Base-by-base conservation (phyloP, 192 early-diverging fungal species). In the Entophlyctis luteolus region DNA sequence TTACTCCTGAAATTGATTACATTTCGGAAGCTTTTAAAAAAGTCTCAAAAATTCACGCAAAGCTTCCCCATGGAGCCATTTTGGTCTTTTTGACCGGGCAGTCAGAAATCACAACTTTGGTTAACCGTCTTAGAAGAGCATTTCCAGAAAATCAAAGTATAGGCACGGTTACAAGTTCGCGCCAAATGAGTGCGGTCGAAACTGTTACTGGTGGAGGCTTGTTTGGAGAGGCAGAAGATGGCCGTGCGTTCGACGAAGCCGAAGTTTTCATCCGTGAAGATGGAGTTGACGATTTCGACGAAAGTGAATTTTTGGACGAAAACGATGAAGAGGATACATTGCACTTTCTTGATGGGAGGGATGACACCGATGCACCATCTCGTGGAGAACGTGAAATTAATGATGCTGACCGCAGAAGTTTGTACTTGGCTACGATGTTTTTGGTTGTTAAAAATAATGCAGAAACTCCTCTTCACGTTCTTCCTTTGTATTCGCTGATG, bases 401-500 rank as follows among this genome's bases (percentile, higher is more conserved):
- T 6, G 85, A 16, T 66, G 72, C 55, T n/a, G 80, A 86, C 16
- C 83, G 89, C 14, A 84, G 82, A 36, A 82, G 86, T 20, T 85
- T 86, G 16, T 79, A 80, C 18, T 70, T 82, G 55, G 34, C 35
- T 39, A 42, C 45, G 1, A 6, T 56, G 12, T 16, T 33, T 56
- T 56, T 14, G 29, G 67, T 49, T 25, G 36, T 62, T 20, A 29
- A n/a, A 45, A 57, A 42, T 35, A 31, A 10, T 25, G 34, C 36
- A 45, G 59, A 23, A 4, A 34, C 48, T 45, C 93, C 90, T n/a
- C 78, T 99, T 22, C 84, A 98, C 48, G 91, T 99, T 16, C 81
- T 99, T 46, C 97, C 97, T 31, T 85, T 99, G n/a, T 98, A 99
- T 77, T 97, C 96, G 38, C 80, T 95, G 28, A 77, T 99, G 32